These are phyloP conservation scores for Lachancea dasiensis DNA, from an alignment of 805 yeast species.

Conservation along the genomic window DNA sequence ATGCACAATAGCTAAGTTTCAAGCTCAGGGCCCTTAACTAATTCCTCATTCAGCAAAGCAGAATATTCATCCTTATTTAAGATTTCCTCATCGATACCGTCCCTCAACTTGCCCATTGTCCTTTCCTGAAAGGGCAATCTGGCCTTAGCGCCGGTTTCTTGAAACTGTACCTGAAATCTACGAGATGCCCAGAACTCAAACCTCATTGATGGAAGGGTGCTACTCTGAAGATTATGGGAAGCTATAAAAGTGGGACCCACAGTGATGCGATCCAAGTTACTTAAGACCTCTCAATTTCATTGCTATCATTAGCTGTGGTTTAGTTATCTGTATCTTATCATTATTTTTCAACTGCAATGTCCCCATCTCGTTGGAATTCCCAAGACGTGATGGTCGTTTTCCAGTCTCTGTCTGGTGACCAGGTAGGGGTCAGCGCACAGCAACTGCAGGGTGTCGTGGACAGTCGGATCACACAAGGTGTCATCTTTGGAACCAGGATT, in stretches of 20 bases:
- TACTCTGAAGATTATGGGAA: no score
- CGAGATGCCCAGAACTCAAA: not conserved
- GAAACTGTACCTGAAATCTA: not conserved
- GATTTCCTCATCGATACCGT: not conserved
- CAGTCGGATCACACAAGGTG: conserved; percentile 34
- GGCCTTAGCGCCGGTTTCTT: not conserved
- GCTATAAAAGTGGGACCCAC: no score
- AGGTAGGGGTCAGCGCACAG: conserved; percentile 33
- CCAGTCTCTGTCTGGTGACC: conserved; percentile 39
- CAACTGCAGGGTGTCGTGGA: conserved; percentile 38
- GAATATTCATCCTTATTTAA: no score
- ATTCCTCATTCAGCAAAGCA: not conserved
- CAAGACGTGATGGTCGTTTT: conserved; percentile 18
- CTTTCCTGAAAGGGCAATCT: conserved; percentile 5
- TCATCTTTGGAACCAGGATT: conserved; percentile 51
- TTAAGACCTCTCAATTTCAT: no score
- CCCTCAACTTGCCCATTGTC: conserved; percentile 8
- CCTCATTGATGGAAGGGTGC: no score
- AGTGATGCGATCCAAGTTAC: no score
- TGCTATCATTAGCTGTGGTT: no score
- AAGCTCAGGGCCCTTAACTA: not conserved
- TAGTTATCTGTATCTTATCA: not conserved
- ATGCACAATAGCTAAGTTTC: no score
- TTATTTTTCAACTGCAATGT: not conserved
- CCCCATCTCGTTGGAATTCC: conserved; percentile 1